phyloP scores from a whole-genome alignment of 169 alveolate species.

The Plasmodium gonderi region DNA sequence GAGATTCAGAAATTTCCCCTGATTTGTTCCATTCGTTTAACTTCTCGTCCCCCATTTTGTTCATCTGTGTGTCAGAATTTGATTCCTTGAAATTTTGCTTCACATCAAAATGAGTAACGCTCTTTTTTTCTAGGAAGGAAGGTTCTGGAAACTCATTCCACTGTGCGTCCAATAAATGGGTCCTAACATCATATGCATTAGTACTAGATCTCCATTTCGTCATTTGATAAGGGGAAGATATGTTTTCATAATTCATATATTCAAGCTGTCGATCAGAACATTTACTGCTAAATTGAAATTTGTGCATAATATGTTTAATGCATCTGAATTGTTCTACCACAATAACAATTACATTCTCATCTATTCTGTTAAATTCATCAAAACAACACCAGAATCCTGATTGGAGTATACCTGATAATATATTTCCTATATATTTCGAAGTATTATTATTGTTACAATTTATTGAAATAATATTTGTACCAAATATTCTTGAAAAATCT shows the following conservation, averaged over 20 bases:
- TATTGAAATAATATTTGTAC: slow-evolving; percentile 94
- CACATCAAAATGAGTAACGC: not conserved
- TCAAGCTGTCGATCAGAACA: not conserved
- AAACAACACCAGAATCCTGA: slow-evolving; percentile 98
- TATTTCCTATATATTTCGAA: slow-evolving; percentile 93
- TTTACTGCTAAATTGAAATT: slow-evolving; percentile 16
- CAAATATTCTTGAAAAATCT: slow-evolving; percentile 96
- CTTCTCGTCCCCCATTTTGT: not conserved
- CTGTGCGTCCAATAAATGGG: not conserved
- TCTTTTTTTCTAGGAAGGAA: not conserved
- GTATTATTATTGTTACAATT: slow-evolving; percentile 97
- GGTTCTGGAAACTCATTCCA: not conserved
- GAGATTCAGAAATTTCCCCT: not conserved
- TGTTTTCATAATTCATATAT: slow-evolving; percentile 27
- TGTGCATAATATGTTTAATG: slow-evolving; percentile 89
- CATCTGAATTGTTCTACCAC: slow-evolving; percentile 96
- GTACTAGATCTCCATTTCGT: slow-evolving; percentile 6
- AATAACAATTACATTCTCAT: slow-evolving; percentile 95
- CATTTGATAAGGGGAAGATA: slow-evolving; percentile 29
- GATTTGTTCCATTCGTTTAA: not conserved
- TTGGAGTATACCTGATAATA: slow-evolving; percentile 95
- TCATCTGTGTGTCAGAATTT: not conserved
- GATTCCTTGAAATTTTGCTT: not conserved
- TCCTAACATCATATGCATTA: not conserved
- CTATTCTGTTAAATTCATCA: slow-evolving; percentile 98